Evolutionary conservation across 176 grass and related monocot genomes (phyloP).

Genomic region (Oryza coarctata): DNA sequence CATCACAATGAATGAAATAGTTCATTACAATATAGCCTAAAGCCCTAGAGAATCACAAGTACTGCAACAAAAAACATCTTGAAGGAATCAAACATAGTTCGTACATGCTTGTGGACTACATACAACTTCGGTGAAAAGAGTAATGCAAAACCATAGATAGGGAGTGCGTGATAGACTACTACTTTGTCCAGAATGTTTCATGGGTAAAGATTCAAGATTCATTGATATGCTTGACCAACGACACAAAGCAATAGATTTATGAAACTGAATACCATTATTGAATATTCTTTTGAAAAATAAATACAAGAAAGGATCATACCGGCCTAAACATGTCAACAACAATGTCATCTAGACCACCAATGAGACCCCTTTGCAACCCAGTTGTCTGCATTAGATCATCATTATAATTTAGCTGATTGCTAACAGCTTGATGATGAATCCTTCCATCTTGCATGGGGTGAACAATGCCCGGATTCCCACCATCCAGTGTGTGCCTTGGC

Average conservation of each 20-base stretch:
- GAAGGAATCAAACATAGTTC: not conserved
- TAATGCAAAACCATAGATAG: not conserved
- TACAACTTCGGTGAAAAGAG: not conserved
- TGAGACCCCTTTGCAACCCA: constrained; percentile 47
- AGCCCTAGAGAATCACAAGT: not conserved
- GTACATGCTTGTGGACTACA: not conserved
- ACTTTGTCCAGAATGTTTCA: not conserved
- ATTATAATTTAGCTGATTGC: constrained; percentile 40
- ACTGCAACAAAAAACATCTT: not conserved
- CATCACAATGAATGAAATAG: not conserved
- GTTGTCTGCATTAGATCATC: constrained; percentile 47
- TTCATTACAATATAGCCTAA: not conserved
- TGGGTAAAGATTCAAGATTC: not conserved
- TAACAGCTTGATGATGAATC: constrained; percentile 30
- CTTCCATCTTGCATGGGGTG: constrained; percentile 35
- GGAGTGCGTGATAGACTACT: not conserved
- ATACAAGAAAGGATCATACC: constrained; percentile 40
- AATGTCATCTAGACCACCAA: constrained; percentile 55
- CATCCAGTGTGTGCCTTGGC: constrained; percentile 35
- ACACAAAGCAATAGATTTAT: not conserved
- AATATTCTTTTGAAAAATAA: not conserved
- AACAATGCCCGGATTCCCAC: constrained; percentile 18
- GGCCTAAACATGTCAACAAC: constrained; percentile 56
- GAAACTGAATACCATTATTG: not conserved
- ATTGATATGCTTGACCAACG: not conserved